Percentiles rank a stretch among this genome's conserved stretches.
These are phyloP conservation scores for Ophiostoma fasciatum DNA, from an alignment of 2,329 filamentous ascomycete genomes.

Conservation along the genomic window DNA sequence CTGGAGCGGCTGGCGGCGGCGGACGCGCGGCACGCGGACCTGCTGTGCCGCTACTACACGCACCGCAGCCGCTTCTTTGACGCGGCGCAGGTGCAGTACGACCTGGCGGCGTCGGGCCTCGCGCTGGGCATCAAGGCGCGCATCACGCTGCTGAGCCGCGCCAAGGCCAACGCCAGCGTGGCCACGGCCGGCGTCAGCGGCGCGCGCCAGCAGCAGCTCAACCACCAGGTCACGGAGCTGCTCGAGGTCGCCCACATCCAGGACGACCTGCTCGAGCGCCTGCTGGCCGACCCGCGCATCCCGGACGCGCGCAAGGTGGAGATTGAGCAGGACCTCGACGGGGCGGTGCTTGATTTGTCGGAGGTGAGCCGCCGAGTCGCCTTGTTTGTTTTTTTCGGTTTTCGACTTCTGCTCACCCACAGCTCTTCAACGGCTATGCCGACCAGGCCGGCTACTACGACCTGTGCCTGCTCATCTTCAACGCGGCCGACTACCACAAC, in stretches of 20 bases:
- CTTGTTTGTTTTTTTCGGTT: not conserved
- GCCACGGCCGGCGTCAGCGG: constrained; percentile 61
- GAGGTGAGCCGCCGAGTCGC: constrained; percentile 38
- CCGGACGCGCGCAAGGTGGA: constrained; percentile 44
- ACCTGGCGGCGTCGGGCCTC: constrained; percentile 75
- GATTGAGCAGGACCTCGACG: constrained; percentile 56
- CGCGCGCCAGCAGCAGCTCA: constrained; percentile 69
- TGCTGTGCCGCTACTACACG: constrained; percentile 86
- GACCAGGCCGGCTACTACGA: constrained; percentile 84
- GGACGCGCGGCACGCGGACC: constrained; percentile 66
- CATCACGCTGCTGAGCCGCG: constrained; percentile 78
- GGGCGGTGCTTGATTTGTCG: constrained; percentile 61
- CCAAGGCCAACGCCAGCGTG: constrained; percentile 84
- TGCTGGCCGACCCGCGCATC: constrained; percentile 60
- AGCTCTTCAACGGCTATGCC: constrained; percentile 89
- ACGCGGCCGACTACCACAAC: constrained; percentile 81
- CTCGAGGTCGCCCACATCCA: constrained; percentile 92
- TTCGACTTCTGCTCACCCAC: constrained; percentile 10
- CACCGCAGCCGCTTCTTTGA: constrained; percentile 73
- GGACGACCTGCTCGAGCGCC: constrained; percentile 70
- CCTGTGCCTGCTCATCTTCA: constrained; percentile 82
- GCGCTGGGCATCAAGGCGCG: constrained; percentile 65
- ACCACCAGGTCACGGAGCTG: constrained; percentile 71
- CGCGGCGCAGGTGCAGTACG: constrained; percentile 72
- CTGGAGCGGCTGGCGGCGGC: constrained; percentile 60